phyloP scores from a whole-genome alignment of 2,329 filamentous ascomycete species.

The Cordyceps militaris region DNA sequence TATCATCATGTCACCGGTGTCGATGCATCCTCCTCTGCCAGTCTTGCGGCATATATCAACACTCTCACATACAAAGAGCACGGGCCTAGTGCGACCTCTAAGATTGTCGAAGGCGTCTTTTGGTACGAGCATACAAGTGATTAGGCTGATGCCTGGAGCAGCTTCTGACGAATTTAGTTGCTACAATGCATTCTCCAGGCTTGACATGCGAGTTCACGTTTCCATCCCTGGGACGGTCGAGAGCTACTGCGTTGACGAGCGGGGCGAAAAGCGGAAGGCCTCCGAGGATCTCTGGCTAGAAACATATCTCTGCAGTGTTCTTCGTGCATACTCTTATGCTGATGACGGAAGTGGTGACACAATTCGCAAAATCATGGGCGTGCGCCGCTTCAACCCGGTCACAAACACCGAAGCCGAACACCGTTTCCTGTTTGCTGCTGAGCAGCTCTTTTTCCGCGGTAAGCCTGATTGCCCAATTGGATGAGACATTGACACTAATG shows the following conservation, averaged over 20 bases:
- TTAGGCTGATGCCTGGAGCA: conserved; percentile 24
- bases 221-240: conserved; percentile 95
- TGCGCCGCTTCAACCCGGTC: conserved; percentile 92
- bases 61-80: conserved; percentile 87
- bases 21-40: conserved; percentile 95
- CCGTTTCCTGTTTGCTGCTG: conserved; percentile 87
- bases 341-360: conserved; percentile 91
- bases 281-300: conserved; percentile 95
- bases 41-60: conserved; percentile 95
- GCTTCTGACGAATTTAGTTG: conserved; percentile 43
- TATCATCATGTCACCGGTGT: conserved; percentile 98
- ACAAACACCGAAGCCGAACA: conserved; percentile 98
- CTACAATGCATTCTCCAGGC: conserved; percentile 97
- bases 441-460: conserved; percentile 93
- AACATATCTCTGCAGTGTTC: conserved; percentile 90
- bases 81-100: conserved; percentile 62
- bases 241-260: conserved; percentile 94
- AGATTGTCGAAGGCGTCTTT: conserved; percentile 90
- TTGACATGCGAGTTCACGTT: conserved; percentile 98
- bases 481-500: conserved; percentile 14
- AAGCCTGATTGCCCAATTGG: conserved; percentile 16
- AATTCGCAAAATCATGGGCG: conserved; percentile 95
- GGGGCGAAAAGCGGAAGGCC: conserved; percentile 87
- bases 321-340: conserved; percentile 92
- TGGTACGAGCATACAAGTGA: conserved; percentile 51